Evolutionary conservation across 371 early-diverging fungal species (phyloP), one percentile per base, ranked within the genome.

Genomic region (Apophysomyces ossiformis): DNA sequence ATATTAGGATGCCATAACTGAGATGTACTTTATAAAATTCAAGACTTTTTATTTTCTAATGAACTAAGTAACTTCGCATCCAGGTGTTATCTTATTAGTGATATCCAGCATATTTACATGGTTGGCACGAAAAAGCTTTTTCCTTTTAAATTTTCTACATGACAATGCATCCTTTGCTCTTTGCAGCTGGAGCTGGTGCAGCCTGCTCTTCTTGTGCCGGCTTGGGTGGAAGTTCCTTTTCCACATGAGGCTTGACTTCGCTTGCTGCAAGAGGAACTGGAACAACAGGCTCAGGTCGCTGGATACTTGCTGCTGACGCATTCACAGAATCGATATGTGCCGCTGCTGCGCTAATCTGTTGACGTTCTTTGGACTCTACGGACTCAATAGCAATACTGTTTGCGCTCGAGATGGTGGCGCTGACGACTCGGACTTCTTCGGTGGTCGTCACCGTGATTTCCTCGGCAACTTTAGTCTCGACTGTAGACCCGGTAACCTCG

Each of bases 221-320:
- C 7, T 37, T 32, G 38, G 59, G 39, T 37, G 59, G 59, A 16
- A 59, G 37, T 7, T 32, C 7, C 38, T 59, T 59, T 36, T 57
- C 57, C 21, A 9, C 37, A 37, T 58, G 44, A 36, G 65, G 65
- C 35, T 58, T 59, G 6, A 65, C 65, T 50, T 65, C 65, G 50
- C 60, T 65, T 7, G 65, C 46, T 37, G 44, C 60, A 44, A 65
- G 16, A 9, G 65, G 65, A 18, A 65, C 65, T 37, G 65, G 65
- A 16, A 65, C 44, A 18, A 57, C 47, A 36, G 65, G 65, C 38
- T 65, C 65, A 59, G 65, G 65, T 39, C 56, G 35, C 59, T 65
- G 65, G 36, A 59, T 44, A 11, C 13, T 45, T 45, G 46, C 16
- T n/a, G 46, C 5, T 45, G 45, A 45, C 6, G 13, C 46, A 12